phyloP scores from a whole-genome alignment of 169 alveolate species.

The Plasmodium yoelii region DNA sequence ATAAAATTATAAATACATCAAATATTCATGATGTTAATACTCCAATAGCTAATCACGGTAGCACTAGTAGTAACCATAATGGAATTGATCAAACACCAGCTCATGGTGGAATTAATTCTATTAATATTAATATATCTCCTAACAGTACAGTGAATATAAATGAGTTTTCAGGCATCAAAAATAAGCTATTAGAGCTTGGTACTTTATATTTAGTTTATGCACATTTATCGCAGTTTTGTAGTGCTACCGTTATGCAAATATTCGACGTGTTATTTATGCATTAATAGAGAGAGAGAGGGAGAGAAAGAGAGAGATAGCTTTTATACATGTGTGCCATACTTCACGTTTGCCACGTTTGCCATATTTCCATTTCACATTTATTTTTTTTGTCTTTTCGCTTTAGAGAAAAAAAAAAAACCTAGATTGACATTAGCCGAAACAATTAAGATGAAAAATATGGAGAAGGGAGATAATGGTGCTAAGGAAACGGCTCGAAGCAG shows the following conservation, averaged over 20 bases:
- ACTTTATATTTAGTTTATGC: conserved; percentile 7
- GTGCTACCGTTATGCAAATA: background rate
- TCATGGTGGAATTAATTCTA: conserved; percentile 5
- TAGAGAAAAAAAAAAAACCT: conserved; percentile 69
- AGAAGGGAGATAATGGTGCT: conserved; percentile 1
- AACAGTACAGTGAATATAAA: conserved; percentile 47
- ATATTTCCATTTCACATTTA: background rate
- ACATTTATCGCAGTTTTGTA: background rate
- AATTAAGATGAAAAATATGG: conserved; percentile 36
- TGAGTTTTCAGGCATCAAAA: conserved; percentile 62
- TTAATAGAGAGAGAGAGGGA: background rate
- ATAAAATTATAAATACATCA: background rate
- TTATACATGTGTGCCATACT: background rate
- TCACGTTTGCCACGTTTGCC: background rate
- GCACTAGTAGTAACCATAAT: background rate
- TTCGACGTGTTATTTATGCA: background rate
- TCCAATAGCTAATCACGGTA: background rate
- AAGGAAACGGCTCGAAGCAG: conserved; percentile 20
- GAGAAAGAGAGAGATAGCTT: background rate
- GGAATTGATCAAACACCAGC: background rate
- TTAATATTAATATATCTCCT: conserved; percentile 44
- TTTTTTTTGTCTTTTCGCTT: background rate
- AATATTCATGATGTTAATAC: background rate
- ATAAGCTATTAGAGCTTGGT: conserved; percentile 73
- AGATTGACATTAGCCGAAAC: conserved; percentile 61